Evolutionary conservation across 495 filamentous ascomycete genomes (phyloP).

Genomic region (Astrocystis sublimbata): DNA sequence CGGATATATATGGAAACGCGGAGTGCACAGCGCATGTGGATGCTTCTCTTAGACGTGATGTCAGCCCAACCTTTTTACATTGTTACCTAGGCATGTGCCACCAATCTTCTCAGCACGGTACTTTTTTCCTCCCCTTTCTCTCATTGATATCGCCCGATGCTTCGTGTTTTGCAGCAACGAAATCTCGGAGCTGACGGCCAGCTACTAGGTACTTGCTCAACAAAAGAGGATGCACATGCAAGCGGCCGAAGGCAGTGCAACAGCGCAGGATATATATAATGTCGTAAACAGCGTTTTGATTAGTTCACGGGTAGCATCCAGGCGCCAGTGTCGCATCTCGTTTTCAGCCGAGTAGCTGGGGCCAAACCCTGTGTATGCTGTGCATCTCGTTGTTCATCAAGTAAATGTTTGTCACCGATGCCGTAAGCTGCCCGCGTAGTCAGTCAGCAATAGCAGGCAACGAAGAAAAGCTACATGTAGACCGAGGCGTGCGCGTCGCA

Average conservation of each 20-base stretch:
- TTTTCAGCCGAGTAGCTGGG: slow-evolving; percentile 13
- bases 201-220: too few relatives aligned
- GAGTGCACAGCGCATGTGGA: not conserved
- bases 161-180: not conserved
- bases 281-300: not conserved
- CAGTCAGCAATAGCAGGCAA: not conserved
- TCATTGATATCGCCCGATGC: too few relatives aligned
- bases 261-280: not conserved
- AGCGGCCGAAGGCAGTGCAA: slow-evolving; percentile 8
- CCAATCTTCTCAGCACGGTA: not conserved
- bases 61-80: too few relatives aligned
- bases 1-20: not conserved
- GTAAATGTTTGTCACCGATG: not conserved
- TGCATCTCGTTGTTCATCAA: slow-evolving; percentile 17
- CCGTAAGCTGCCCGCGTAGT: not conserved
- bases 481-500: too few relatives aligned
- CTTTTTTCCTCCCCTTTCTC: not conserved
- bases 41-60: not conserved
- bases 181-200: not conserved
- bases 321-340: slow-evolving; percentile 14
- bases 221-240: slow-evolving; percentile 7
- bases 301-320: not conserved
- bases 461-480: too few relatives aligned
- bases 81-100: not conserved
- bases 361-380: slow-evolving; percentile 7